Base-by-base conservation (phyloP, 1,284 basidiomycete genomes). In the Ustilago shanxiensis region DNA sequence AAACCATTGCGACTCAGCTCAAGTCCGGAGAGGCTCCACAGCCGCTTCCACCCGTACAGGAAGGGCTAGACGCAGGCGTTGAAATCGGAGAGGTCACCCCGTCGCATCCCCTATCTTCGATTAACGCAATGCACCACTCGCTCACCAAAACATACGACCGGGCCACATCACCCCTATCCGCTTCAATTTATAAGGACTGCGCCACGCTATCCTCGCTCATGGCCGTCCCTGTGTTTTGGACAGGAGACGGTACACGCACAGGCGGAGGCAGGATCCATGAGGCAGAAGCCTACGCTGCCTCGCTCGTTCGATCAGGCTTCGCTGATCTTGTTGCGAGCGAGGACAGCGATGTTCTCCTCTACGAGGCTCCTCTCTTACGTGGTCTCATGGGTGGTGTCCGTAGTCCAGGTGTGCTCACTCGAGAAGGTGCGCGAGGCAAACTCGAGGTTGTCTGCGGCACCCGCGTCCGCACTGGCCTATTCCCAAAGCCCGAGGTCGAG, bases 281-380 rank as follows among this genome's bases (percentile, higher is more conserved):
- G 69, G 86, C 86, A 3, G 86, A 87, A 67, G 86, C 85, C 9
- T 69, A 83, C 7, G 83, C 83, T 3, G 76, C 85, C 14, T 77
- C 78, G 13, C 77, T 87, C 7, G 86, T 86, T 3, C 62, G 57
- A 13, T 55, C 79, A 1, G 80, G 80, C 1, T 79, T 65, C 31
- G 86, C 85, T 0, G 85, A 87, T 49, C 64, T 81, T 11, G 86
- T 87, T 9, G 82, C 83, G 3, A 83, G 82, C 57, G 86, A 86
- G 67, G 86, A 87, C 58, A 84, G 82, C 51, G 86, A 87, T 55
- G 83, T 85, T 29, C 70, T 87, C 10, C 71, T 83, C 13, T 86
- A 84, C 65, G 80, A 84, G 31, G 80, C 84, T 28, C 79, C 83
- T 8, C 72, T 87, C 26, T 54, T 86, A 29, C 77, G 86, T 8